Percentiles rank a stretch among this genome's conserved stretches.
Evolutionary conservation across 768 basidiomycete genomes (phyloP).

Genomic region (Rhizopogon vesiculosus): DNA sequence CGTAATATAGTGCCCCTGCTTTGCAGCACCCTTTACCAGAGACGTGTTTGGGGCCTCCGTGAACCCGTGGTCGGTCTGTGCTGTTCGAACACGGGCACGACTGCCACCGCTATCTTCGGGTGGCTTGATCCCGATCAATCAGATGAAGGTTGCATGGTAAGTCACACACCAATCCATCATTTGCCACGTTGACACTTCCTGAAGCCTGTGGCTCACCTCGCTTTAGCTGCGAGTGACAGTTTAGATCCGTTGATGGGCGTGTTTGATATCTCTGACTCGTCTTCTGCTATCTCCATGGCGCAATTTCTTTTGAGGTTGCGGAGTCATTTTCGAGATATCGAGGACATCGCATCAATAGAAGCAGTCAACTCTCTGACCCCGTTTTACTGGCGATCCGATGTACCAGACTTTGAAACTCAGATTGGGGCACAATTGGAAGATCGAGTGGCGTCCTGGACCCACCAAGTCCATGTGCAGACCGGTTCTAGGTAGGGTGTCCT

Average conservation of each 20-base stretch:
- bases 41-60: background rate
- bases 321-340: no score
- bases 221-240: background rate
- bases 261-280: background rate
- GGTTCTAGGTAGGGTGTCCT: background rate
- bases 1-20: background rate
- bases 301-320: background rate
- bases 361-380: no score
- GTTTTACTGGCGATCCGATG: no score
- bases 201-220: no score
- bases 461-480: background rate
- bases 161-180: background rate
- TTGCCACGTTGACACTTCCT: background rate
- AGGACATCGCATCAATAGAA: no score
- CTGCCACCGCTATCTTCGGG: background rate
- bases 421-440: background rate
- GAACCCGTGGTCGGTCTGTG: slow-evolving; percentile 2
- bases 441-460: background rate
- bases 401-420: background rate
- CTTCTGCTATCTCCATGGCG: background rate
- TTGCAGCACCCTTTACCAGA: background rate
- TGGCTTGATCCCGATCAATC: background rate
- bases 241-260: background rate
- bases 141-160: background rate
- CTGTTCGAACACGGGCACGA: background rate